Base-by-base conservation (phyloP, 140 eudicot species). In the Erigeron philadelphicus region DNA sequence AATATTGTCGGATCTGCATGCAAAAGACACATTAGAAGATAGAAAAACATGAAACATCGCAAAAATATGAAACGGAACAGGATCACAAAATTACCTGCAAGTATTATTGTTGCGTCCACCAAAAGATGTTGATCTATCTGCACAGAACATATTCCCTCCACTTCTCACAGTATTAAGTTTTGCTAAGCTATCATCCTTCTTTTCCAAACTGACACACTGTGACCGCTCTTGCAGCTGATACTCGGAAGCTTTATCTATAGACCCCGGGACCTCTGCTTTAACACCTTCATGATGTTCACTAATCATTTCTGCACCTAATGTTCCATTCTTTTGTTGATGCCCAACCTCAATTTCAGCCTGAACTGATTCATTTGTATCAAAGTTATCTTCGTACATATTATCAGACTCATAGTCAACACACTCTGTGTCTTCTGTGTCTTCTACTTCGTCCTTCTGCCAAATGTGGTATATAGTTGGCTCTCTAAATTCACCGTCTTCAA, bases 401-500 rank as follows among this genome's bases (percentile, higher is more conserved):
- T 85, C 95, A n/a, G 90, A 83, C 54, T 84, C 97, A 74, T 85
- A 90, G 73, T 85, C 94, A 11, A 85, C 87, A 74, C 81, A 82
- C 62, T 87, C 88, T 61, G 54, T 62, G 16, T 80, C 82, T 61
- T 87, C 88, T 61, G 58, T 62, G 16, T 80, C 82, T 65, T 84
- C 90, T 44, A 70, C 25, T 45, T 84, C 89, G 63, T 77, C 79
- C 19, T 76, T 87, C 80, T 86, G 87, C 91, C 87, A 89, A 41
- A 72, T 46, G 74, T 58, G 52, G 74, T 58, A 67, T 41, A 45
- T 53, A 55, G 66, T 63, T 18, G 91, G 80, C 62, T 84, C 88
- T 75, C 97, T 83, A 61, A 90, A 74, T 67, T 90, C 97, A 10
- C 95, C 95, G 74, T 90, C 97, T 75, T 87, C 97, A 75, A 73